Base-by-base conservation (phyloP, 1,284 basidiomycete species). In the Gymnopus androsaceus region DNA sequence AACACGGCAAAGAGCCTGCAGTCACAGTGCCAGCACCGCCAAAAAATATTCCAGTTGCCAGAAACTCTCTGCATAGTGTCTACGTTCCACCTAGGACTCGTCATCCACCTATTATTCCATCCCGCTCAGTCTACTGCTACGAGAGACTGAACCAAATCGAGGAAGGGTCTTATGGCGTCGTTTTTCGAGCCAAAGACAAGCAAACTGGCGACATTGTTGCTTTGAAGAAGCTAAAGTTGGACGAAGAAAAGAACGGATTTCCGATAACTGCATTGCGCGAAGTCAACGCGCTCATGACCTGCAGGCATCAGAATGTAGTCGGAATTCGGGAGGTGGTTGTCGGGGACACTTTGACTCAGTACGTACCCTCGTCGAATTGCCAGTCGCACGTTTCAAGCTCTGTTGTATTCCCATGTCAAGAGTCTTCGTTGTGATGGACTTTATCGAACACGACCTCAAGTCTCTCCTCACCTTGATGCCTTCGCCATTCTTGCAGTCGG, bases 361-460 rank as follows among this genome's bases (percentile, higher is more conserved):
- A 74, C 79, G 95, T 87, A 58, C 66, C 59, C 59, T 62, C 51
- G 57, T 72, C 60, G n/a, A 27, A 30, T 60, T 63, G 40, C 51
- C 19, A 17, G 40, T 36, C 41, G 28, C 37, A 31, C 23, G n/a
- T 47, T 47, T 46, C 44, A 54, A 50, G 36, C 37, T 36, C 27
- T 54, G 56, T 53, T 45, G 30, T 45, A 30, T 49, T 34, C 21
- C 33, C 9, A 56, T 47, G 54, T 62, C 52, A 78, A 95, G 94
- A 78, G 94, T 98, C 54, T 99, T 95, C 73, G 94, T 99, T 60
- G 95, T 98, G 30, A 98, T 98, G 95, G 96, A 98, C 67, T 99
- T 99, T 68, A 95, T 99, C 68, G 97, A 99, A 73, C 97, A 99
- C 72, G 96, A 99, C 71, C 87, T 99, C 68, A 99, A 99, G 74